Evolutionary conservation across 2,329 filamentous ascomycete genomes (phyloP), one percentile per base, ranked within the genome.

Genomic region (Chalaropsis ovoidea): DNA sequence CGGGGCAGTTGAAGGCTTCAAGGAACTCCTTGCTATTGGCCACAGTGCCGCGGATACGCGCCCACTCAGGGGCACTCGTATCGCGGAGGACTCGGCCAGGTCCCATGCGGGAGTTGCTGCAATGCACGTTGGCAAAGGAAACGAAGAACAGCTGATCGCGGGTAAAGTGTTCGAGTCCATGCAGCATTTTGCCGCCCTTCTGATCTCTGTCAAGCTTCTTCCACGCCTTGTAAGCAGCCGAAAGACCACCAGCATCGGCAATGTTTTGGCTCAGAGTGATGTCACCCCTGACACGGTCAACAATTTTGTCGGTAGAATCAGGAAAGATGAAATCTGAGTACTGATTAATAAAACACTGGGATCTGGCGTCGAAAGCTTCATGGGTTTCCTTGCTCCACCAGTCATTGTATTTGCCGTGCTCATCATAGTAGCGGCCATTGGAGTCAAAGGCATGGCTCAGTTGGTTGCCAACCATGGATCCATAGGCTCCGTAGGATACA

Each of bases 131-230:
- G 2, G 77, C 80, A 71, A 82, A 89, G 1, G 80, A 80, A 39
- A 89, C 77, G 70, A 88, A 89, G 75, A 89, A 89, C 3, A 89
- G 73, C 73, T 89, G 85, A 68, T 88, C 85, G 68, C 86, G 83
- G 0, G 81, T 82, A 68, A 88, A 88, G 22, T 75, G 69, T 3
- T 82, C 78, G 6, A 89, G 72, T 0, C 86, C 86, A 0, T 85
- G 85, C 17, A 89, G 77, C 47, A 78, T 72, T 70, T 78, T 71
- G 67, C 81, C 80, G 0, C 81, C 77, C n/a, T 77, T 78, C 35
- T 47, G 24, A 24, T 39, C 45, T 79, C 76, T 73, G 41, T 82
- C 80, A 11, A 80, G 79, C 68, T 80, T 81, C 72, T 84, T 81
- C 86, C 86, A 90, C 0, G 86, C 85, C 27, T 80, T 76, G 71